A percentile compares a stretch with the other conserved stretches of the same genome.
phyloP scores from a whole-genome alignment of 176 grass and related monocot genomes.

The Cocos nucifera region DNA sequence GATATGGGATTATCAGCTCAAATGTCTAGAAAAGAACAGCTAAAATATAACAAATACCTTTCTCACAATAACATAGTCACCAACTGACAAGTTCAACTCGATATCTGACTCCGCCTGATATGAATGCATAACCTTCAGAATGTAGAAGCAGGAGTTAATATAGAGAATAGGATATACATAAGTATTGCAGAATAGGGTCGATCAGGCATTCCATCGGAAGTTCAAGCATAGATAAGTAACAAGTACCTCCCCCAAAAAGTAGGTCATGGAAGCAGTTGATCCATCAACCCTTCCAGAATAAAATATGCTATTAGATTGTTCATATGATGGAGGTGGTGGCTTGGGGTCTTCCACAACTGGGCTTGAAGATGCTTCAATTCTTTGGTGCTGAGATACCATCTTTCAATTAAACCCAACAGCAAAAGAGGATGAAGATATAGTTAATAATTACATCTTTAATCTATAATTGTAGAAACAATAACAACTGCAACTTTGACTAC shows the following conservation, averaged over 20 bases:
- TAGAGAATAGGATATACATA: background rate
- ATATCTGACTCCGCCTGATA: slow-evolving; percentile 81
- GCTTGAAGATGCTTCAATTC: slow-evolving; percentile 53
- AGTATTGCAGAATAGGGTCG: background rate
- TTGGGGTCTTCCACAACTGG: slow-evolving; percentile 44
- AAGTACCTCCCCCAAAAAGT: slow-evolving; percentile 76
- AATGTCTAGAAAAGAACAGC: no score
- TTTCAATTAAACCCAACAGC: slow-evolving; percentile 10
- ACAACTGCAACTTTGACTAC: no score
- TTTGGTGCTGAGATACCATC: slow-evolving; percentile 71
- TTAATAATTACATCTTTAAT: no score
- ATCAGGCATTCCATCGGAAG: background rate
- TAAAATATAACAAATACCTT: slow-evolving; percentile 37
- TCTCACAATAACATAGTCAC: slow-evolving; percentile 77
- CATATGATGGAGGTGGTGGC: slow-evolving; percentile 60
- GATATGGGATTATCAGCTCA: no score
- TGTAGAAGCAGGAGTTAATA: background rate
- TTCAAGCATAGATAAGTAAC: background rate
- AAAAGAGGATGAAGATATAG: no score
- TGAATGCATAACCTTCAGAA: slow-evolving; percentile 60
- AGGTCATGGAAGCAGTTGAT: slow-evolving; percentile 45
- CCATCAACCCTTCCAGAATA: slow-evolving; percentile 41
- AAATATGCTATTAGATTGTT: slow-evolving; percentile 48
- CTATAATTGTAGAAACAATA: no score
- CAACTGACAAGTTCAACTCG: slow-evolving; percentile 69